Conservation (phyloP, 2,329 filamentous ascomycete genomes). For the Apiospora phragmitis region DNA sequence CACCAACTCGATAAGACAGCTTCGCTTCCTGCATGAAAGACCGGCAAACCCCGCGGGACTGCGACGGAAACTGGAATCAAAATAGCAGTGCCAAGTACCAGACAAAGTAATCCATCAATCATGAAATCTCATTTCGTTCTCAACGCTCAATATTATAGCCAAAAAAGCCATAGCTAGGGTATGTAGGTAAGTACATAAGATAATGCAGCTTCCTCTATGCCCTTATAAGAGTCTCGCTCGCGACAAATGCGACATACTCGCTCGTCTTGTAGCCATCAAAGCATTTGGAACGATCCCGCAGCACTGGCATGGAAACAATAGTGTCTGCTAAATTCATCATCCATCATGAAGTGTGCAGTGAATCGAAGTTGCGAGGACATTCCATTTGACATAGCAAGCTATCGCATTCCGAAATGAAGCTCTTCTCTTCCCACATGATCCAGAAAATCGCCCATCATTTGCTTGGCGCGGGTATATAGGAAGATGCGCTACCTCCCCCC, state of each 20-base stretch:
- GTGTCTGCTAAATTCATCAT: neutral
- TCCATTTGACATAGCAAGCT: neutral
- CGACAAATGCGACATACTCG: neutral
- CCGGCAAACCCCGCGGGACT: too few relatives aligned
- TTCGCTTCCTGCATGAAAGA: neutral
- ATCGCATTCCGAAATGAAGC: neutral
- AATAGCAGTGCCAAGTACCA: neutral
- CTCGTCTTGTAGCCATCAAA: neutral
- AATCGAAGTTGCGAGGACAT: neutral
- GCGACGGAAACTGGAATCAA: neutral
- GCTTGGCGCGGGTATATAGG: slow-evolving; percentile 10
- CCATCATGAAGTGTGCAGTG: neutral
- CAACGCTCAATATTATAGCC: neutral
- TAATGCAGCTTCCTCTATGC: neutral
- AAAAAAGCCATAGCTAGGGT: neutral
- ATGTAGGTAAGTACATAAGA: neutral
- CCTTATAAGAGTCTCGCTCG: neutral
- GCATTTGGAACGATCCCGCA: neutral
- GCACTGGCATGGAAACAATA: neutral
- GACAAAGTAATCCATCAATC: neutral
- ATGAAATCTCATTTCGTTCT: neutral
- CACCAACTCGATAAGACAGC: neutral
- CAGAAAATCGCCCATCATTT: neutral
- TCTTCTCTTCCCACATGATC: neutral
- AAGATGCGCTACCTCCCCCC: neutral